A percentile compares a stretch with the other conserved stretches of the same genome.
Evolutionary conservation across 2,329 filamentous ascomycete species (phyloP).

Genomic region (Fusarium paranaense): DNA sequence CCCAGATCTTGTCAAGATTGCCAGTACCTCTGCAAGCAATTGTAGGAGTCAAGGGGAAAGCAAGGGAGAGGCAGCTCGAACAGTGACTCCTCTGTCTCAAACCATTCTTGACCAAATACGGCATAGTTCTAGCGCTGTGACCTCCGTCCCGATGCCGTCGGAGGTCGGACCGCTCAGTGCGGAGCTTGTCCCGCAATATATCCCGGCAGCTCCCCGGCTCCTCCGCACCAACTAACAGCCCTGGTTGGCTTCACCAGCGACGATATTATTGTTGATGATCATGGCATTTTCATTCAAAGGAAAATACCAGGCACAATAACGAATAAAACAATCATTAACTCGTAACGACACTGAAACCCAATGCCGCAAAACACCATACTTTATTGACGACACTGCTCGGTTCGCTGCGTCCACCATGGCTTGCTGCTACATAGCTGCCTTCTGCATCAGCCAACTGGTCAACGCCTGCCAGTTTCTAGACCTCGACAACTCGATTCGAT

Average conservation of each 20-base stretch:
- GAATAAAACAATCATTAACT: background rate
- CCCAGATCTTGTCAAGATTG: background rate
- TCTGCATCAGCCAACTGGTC: constrained; percentile 15
- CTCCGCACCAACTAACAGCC: background rate
- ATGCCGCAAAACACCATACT: background rate
- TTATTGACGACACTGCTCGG: background rate
- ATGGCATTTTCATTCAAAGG: background rate
- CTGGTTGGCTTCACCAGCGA: background rate
- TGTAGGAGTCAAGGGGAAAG: too few species aligned
- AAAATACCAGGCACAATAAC: background rate
- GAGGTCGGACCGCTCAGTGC: background rate
- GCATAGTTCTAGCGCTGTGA: background rate
- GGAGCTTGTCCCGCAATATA: background rate
- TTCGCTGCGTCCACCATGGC: background rate
- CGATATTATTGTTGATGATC: background rate
- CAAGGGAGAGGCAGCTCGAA: background rate
- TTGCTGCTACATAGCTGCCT: constrained; percentile 21
- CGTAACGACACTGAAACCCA: background rate
- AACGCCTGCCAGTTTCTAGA: constrained; percentile 16
- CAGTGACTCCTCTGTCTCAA: background rate
- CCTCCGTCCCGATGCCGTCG: background rate
- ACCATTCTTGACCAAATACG: background rate
- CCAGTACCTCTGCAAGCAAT: background rate
- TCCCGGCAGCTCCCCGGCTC: background rate
- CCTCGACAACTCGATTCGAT: constrained; percentile 11